Evolutionary conservation across 2,329 filamentous ascomycete genomes (phyloP).

Genomic region (Talaromyces piceae): DNA sequence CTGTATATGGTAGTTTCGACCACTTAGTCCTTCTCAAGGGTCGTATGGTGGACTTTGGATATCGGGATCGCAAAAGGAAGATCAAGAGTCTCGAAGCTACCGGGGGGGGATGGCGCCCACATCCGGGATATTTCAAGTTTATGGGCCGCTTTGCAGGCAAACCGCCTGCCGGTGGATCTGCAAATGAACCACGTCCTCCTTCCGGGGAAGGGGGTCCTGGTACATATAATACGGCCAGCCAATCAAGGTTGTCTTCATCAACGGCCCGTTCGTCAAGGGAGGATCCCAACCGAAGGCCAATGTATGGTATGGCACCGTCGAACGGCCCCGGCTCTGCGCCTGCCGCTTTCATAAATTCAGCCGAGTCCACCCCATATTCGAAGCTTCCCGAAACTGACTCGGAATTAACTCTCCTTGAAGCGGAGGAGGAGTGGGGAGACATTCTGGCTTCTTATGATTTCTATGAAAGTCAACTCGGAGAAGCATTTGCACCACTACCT

Average conservation of each 20-base stretch:
- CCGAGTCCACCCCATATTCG: conserved; percentile 22
- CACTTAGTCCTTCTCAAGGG: conserved; percentile 77
- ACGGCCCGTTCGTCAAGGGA: not conserved
- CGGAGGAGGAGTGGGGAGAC: conserved; percentile 66
- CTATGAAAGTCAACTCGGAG: conserved; percentile 54
- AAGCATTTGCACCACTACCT: conserved; percentile 68
- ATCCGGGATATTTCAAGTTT: conserved; percentile 40
- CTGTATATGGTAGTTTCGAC: conserved; percentile 82
- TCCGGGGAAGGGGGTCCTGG: too few relatives aligned
- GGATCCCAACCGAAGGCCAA: conserved; percentile 21
- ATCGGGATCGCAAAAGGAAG: conserved; percentile 72
- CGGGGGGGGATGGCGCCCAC: conserved; percentile 50
- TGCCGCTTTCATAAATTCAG: conserved; percentile 41
- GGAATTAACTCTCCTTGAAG: conserved; percentile 58
- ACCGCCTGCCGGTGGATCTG: conserved; percentile 10
- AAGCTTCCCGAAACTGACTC: conserved; percentile 50
- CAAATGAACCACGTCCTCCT: not conserved
- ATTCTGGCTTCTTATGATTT: conserved; percentile 36
- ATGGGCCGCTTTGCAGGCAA: conserved; percentile 23
- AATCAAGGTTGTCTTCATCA: not conserved
- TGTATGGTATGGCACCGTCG: conserved; percentile 44
- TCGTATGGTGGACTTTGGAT: conserved; percentile 69
- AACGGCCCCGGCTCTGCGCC: conserved; percentile 38
- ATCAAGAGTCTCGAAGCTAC: conserved; percentile 56
- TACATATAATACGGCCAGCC: too few relatives aligned